phyloP scores from a whole-genome alignment of 2,329 filamentous ascomycete genomes.

The Alternaria gaisen region DNA sequence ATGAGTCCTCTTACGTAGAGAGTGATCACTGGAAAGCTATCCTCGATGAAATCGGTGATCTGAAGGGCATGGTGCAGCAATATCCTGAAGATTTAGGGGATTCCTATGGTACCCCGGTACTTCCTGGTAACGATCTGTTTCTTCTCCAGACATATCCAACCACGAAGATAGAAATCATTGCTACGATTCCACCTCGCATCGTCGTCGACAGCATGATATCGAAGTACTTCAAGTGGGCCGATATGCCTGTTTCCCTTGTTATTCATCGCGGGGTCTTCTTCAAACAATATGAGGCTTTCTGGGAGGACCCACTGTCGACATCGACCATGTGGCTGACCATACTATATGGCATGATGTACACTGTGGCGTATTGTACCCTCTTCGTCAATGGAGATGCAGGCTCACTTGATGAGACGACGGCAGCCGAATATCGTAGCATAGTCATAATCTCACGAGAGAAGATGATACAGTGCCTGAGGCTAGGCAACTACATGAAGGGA shows the following conservation, averaged over 20 bases:
- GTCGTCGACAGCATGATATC: background rate
- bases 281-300: slow-evolving; percentile 1
- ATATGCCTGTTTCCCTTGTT: slow-evolving; percentile 1
- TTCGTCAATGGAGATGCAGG: background rate
- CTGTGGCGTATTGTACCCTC: background rate
- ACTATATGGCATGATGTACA: slow-evolving; percentile 1
- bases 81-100: background rate
- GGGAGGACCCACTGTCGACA: background rate
- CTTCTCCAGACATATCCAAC: background rate
- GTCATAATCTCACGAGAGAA: slow-evolving; percentile 2
- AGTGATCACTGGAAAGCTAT: slow-evolving; percentile 5
- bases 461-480: slow-evolving; percentile 1
- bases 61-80: background rate
- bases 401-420: background rate
- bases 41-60: background rate
- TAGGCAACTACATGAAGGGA: slow-evolving; percentile 1
- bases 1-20: background rate
- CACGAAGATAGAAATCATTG: background rate
- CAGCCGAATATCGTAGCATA: background rate
- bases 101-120: background rate
- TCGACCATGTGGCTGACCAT: slow-evolving; percentile 1
- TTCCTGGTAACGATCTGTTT: slow-evolving; percentile 3
- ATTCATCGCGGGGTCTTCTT: background rate
- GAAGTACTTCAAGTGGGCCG: slow-evolving; percentile 2
- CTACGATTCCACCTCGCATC: background rate